A percentile compares a stretch with the other conserved stretches of the same genome.
Evolutionary conservation across 1,284 basidiomycete genomes (phyloP).

Genomic region (Agaricales sp.): DNA sequence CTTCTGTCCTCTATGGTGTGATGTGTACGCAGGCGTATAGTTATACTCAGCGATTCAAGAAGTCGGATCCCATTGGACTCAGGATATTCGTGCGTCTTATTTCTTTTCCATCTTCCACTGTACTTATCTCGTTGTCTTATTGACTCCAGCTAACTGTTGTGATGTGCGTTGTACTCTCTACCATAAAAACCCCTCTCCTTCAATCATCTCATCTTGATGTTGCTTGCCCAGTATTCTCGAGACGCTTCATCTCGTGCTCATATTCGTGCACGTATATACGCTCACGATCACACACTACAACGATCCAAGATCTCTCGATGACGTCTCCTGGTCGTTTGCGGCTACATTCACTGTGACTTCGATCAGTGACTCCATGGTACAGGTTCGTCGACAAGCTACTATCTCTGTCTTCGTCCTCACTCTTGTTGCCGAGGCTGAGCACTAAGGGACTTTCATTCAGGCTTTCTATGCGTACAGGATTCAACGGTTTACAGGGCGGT

Average conservation of each 20-base stretch:
- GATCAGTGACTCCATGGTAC: neutral
- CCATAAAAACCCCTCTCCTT: no score
- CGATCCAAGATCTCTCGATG: neutral
- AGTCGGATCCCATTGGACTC: neutral
- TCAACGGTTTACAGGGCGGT: neutral
- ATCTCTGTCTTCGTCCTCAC: no score
- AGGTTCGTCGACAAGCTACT: no score
- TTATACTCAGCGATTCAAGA: neutral
- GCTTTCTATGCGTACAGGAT: conserved; percentile 1
- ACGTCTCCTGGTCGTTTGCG: neutral
- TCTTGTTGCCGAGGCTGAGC: no score
- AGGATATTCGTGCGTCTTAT: neutral
- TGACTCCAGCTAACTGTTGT: neutral
- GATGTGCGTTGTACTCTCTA: no score
- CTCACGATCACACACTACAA: neutral
- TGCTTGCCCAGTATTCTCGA: no score
- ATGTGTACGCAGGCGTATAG: conserved; percentile 1
- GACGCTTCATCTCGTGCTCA: neutral
- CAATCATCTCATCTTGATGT: no score
- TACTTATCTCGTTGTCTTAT: no score
- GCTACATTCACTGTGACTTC: neutral
- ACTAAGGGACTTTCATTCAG: no score
- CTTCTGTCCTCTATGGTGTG: neutral
- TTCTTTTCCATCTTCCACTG: no score
- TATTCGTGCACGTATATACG: neutral